phyloP scores from a whole-genome alignment of 108 stramenopile species.

The Nitzschia putrida region DNA sequence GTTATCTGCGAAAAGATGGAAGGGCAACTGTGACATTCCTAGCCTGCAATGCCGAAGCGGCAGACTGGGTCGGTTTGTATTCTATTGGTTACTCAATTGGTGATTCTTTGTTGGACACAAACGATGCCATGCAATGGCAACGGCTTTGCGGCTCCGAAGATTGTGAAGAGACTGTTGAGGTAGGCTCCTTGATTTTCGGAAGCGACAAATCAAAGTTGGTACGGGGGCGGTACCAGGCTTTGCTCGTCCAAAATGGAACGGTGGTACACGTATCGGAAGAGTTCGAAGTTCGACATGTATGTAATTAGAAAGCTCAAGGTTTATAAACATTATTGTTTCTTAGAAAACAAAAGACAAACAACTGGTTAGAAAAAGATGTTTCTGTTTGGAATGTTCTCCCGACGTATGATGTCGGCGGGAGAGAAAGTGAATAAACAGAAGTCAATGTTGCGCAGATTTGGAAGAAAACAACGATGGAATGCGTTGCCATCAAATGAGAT shows the following conservation, averaged over 20 bases:
- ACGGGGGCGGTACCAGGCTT: not conserved
- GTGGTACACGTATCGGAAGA: too few relatives aligned
- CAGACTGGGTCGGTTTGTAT: constrained; percentile 11
- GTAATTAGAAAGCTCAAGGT: not conserved
- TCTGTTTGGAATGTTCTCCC: constrained; percentile 24
- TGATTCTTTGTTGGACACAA: not conserved
- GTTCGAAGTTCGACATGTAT: not conserved
- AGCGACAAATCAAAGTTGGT: not conserved
- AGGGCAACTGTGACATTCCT: not conserved
- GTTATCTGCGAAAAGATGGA: not conserved
- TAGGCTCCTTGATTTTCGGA: not conserved
- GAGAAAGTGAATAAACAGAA: constrained; percentile 36
- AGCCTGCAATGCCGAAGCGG: not conserved
- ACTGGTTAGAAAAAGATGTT: constrained; percentile 3
- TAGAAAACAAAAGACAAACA: not conserved
- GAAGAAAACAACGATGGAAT: constrained; percentile 36
- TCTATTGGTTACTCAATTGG: not conserved
- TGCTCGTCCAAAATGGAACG: not conserved
- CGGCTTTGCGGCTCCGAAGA: not conserved
- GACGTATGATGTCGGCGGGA: constrained; percentile 2
- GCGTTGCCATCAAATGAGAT: constrained; percentile 42
- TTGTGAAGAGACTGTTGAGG: not conserved
- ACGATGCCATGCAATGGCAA: not conserved
- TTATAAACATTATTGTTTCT: not conserved
- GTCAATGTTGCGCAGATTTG: constrained; percentile 39